These are phyloP conservation scores for Calocybe gangraenosa DNA, from an alignment of 768 basidiomycete genomes.

Conservation along the genomic window DNA sequence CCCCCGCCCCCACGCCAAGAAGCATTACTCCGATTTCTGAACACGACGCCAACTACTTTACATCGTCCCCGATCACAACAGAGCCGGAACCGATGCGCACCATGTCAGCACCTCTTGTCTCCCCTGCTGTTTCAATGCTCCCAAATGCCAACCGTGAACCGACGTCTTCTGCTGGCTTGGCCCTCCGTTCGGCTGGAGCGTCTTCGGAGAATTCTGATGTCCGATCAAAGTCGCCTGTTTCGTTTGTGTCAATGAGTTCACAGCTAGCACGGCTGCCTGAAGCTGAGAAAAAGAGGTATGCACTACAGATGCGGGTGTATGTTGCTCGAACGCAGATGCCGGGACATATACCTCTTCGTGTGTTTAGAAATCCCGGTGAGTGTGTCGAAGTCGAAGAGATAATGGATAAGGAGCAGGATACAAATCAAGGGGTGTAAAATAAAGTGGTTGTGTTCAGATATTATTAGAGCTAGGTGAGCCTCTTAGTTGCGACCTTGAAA, in stretches of 20 bases:
- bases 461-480: background rate
- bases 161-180: no score
- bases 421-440: constrained; percentile 16
- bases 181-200: background rate
- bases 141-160: background rate
- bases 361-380: constrained; percentile 67
- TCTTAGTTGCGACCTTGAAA: no score
- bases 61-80: constrained; percentile 13
- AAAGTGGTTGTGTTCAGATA: background rate
- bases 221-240: constrained; percentile 10
- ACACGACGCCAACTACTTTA: constrained; percentile 17
- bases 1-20: background rate
- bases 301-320: constrained; percentile 63
- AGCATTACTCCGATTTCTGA: background rate
- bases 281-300: constrained; percentile 49
- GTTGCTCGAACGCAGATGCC: constrained; percentile 59
- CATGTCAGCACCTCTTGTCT: background rate
- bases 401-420: no score
- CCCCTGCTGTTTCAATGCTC: background rate
- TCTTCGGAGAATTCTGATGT: constrained; percentile 2
- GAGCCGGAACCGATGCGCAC: constrained; percentile 20
- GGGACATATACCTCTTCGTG: constrained; percentile 48
- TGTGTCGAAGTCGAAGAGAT: constrained; percentile 59
- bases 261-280: constrained; percentile 31
- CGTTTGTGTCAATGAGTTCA: constrained; percentile 4